phyloP scores from a whole-genome alignment of 768 basidiomycete species.

The Rhodotorula taiwanensis region DNA sequence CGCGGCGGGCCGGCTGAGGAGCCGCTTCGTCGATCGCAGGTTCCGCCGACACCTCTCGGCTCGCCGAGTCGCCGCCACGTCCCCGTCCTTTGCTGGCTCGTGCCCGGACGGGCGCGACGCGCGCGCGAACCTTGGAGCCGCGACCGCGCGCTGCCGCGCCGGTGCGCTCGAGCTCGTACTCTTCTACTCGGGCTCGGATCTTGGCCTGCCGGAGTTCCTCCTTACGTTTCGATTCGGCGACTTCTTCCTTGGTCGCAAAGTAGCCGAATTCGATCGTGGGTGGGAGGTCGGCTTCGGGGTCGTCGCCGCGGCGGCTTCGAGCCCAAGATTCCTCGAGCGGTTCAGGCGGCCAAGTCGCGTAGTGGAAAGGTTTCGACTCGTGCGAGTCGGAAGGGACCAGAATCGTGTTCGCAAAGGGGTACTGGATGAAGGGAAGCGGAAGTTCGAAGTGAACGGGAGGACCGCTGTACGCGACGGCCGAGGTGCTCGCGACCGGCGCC shows the following conservation, averaged over 20 bases:
- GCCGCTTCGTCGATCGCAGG: no score
- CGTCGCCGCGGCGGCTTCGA: conserved; percentile 23
- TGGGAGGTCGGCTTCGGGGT: conserved; percentile 13
- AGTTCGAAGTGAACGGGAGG: conserved; percentile 2
- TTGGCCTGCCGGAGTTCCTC: conserved; percentile 12
- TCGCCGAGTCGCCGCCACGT: background rate
- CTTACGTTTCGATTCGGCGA: background rate
- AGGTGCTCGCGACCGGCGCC: background rate
- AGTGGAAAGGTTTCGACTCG: conserved; percentile 16
- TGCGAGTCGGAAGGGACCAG: conserved; percentile 25
- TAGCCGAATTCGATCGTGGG: conserved; percentile 6
- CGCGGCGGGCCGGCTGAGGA: no score
- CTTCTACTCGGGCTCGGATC: background rate
- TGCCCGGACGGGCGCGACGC: no score
- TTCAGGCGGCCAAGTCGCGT: conserved; percentile 9
- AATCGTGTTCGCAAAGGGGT: conserved; percentile 26
- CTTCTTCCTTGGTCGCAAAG: conserved; percentile 9
- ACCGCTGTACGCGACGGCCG: background rate
- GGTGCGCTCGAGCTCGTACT: background rate
- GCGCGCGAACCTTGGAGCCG: background rate
- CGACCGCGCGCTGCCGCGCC: background rate
- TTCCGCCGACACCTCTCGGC: no score
- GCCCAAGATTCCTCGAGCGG: conserved; percentile 23
- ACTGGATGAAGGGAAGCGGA: conserved; percentile 14
- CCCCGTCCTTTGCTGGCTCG: background rate